Evolutionary conservation across 2,329 filamentous ascomycete species (phyloP).

Genomic region (Calonectria pseudoturangicola): DNA sequence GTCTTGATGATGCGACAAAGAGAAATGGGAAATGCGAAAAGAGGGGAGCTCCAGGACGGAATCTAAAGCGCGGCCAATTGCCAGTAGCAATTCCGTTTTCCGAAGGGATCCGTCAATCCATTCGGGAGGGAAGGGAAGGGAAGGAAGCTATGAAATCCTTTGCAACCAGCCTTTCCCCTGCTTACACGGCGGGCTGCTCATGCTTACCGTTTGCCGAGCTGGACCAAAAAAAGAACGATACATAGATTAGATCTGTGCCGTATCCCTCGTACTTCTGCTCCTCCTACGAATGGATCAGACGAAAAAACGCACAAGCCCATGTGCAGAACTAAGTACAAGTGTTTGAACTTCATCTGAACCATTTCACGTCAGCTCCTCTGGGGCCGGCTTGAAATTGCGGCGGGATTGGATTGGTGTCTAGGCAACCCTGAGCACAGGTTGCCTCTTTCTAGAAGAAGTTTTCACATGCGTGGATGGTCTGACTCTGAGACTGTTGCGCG

Average conservation of each 20-base stretch:
- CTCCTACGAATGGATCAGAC: constrained; percentile 9
- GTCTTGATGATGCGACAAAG: constrained; percentile 41
- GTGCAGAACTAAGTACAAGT: constrained; percentile 5
- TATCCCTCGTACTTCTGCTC: background rate
- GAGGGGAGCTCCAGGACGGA: constrained; percentile 23
- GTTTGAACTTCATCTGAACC: constrained; percentile 21
- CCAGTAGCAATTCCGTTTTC: constrained; percentile 6
- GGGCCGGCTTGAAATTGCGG: constrained; percentile 16
- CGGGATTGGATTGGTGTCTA: constrained; percentile 10
- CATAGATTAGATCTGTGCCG: constrained; percentile 4
- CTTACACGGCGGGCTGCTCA: constrained; percentile 20
- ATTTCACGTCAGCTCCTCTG: constrained; percentile 16
- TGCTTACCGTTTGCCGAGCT: constrained; percentile 14
- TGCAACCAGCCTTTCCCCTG: constrained; percentile 4
- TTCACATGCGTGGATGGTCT: constrained; percentile 1
- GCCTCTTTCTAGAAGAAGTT: constrained; percentile 13
- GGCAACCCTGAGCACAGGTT: background rate
- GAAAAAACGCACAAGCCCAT: constrained; percentile 13
- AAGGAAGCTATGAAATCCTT: constrained; percentile 12
- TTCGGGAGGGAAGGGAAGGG: background rate
- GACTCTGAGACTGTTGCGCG: constrained; percentile 17
- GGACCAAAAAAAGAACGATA: constrained; percentile 12
- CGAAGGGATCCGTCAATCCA: constrained; percentile 7
- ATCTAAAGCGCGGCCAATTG: constrained; percentile 5
- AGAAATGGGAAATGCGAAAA: constrained; percentile 34